phyloP scores from a whole-genome alignment of 306 rosid genomes.

The Citrullus mucosospermus region DNA sequence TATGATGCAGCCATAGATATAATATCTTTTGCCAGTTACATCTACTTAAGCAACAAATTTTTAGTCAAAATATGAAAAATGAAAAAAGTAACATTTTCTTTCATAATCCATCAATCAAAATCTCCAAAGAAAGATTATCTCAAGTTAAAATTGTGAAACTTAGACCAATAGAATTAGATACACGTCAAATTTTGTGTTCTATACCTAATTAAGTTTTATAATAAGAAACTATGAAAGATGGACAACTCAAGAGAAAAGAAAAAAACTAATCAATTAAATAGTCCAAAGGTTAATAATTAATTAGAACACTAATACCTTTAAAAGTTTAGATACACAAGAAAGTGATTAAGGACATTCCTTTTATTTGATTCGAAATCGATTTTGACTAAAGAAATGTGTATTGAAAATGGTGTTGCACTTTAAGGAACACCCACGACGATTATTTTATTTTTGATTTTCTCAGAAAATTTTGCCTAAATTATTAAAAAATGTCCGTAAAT shows the following conservation, averaged over 20 bases:
- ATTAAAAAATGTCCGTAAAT: no score
- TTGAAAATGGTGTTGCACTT: background rate
- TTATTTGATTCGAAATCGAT: background rate
- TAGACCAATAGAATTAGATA: background rate
- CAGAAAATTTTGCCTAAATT: no score
- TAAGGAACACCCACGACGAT: background rate
- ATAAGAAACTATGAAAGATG: background rate
- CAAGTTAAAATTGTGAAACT: background rate
- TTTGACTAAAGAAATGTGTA: background rate
- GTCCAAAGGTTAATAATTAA: background rate
- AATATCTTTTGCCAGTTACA: no score
- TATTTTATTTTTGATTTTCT: background rate
- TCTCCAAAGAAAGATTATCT: background rate
- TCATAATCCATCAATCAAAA: background rate
- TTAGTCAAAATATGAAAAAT: background rate
- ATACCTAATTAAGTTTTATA: background rate
- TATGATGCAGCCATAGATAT: no score
- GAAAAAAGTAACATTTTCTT: background rate
- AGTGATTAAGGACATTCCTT: background rate
- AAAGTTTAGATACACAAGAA: background rate
- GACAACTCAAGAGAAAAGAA: background rate
- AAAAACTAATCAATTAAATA: background rate
- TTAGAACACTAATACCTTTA: background rate
- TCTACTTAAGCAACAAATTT: background rate
- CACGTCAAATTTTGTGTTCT: background rate